phyloP scores from a whole-genome alignment of 441 rosid genomes.

The Erodium trifolium region DNA sequence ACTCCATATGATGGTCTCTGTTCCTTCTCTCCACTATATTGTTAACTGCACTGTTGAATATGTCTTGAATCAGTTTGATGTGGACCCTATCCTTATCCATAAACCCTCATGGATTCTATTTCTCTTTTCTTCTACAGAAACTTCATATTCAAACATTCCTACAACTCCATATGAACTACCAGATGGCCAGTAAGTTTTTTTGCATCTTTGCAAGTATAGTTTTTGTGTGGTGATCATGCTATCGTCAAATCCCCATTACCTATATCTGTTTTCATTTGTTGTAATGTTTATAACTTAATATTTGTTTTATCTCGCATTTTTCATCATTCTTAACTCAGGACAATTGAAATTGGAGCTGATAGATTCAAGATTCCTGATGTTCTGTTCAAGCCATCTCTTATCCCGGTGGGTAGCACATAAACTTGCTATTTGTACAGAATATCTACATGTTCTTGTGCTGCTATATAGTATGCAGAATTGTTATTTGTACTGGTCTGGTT shows the following conservation, averaged over 20 bases:
- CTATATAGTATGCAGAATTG: background rate
- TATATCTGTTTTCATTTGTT: no score
- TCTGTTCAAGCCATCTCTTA: conserved; percentile 80
- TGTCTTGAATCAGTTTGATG: no score
- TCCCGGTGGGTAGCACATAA: conserved; percentile 45
- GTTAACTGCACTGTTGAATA: no score
- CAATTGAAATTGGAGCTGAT: conserved; percentile 95
- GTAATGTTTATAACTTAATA: no score
- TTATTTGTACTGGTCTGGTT: background rate
- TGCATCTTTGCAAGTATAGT: background rate
- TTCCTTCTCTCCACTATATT: no score
- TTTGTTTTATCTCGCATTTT: no score
- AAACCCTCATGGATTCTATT: background rate
- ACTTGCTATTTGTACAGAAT: conserved; percentile 6
- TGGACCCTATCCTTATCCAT: conserved; percentile 4
- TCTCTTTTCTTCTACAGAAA: conserved; percentile 44
- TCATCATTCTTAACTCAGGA: conserved; percentile 35
- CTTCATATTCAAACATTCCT: conserved; percentile 87
- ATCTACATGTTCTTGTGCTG: background rate
- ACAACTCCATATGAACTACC: conserved; percentile 99
- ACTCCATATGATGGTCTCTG: conserved; percentile 84
- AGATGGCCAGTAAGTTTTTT: conserved; percentile 93
- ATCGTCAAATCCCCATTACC: background rate
- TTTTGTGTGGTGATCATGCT: background rate
- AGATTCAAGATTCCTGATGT: conserved; percentile 96